These are phyloP conservation scores for Heracleum sosnowskyi DNA, from an alignment of 129 eudicot species.

Conservation along the genomic window DNA sequence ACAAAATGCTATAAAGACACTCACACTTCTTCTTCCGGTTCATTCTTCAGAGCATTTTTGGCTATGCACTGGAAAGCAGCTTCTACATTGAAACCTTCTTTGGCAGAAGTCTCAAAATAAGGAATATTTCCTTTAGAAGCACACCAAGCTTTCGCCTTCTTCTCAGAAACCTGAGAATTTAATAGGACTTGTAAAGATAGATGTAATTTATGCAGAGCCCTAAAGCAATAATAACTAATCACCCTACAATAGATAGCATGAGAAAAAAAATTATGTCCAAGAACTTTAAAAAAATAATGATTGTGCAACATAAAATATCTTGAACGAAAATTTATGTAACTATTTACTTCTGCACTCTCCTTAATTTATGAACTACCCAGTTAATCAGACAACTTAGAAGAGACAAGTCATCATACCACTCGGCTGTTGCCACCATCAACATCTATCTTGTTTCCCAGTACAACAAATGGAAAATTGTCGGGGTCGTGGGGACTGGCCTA, in stretches of 20 bases:
- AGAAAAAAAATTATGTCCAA: too few species aligned
- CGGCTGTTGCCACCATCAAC: slow-evolving; percentile 57
- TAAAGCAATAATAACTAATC: background rate
- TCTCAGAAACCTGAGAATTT: slow-evolving; percentile 42
- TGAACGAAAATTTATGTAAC: background rate
- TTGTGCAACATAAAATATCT: background rate
- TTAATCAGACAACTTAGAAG: background rate
- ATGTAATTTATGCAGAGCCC: background rate
- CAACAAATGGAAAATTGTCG: slow-evolving; percentile 51
- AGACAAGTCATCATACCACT: slow-evolving; percentile 32
- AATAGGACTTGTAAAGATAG: background rate
- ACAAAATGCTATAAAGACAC: slow-evolving; percentile 16
- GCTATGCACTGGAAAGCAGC: slow-evolving; percentile 83
- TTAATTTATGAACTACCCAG: background rate
- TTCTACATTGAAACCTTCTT: slow-evolving; percentile 75
- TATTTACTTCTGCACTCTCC: background rate
- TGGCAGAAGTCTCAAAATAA: slow-evolving; percentile 85
- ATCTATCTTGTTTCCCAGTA: slow-evolving; percentile 54
- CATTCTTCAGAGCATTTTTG: slow-evolving; percentile 71
- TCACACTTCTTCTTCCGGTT: slow-evolving; percentile 56
- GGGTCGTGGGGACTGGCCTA: slow-evolving; percentile 52
- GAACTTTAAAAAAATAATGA: background rate
- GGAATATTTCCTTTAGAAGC: slow-evolving; percentile 70
- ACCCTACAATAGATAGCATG: slow-evolving; percentile 4
- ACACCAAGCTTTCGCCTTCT: slow-evolving; percentile 59